Conservation (phyloP, 148 eudicot genomes). For the Rhododendron mucronatum region DNA sequence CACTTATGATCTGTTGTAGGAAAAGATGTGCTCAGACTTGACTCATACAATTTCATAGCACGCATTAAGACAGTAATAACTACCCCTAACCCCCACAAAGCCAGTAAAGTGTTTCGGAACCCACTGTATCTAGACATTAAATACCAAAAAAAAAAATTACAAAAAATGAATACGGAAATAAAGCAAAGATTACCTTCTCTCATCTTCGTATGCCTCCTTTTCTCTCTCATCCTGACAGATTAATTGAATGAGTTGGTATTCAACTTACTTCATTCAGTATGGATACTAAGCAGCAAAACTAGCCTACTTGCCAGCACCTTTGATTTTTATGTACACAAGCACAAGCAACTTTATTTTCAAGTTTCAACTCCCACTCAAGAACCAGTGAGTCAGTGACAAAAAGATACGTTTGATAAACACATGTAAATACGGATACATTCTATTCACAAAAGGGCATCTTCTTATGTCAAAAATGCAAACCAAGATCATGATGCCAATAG, state of each 20-base stretch:
- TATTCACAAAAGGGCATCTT: neutral
- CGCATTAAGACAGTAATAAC: neutral
- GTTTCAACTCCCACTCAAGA: neutral
- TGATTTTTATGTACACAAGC: neutral
- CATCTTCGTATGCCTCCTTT: conserved; percentile 51
- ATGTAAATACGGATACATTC: neutral
- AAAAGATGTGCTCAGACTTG: neutral
- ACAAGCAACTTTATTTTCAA: neutral
- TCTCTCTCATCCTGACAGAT: conserved; percentile 71
- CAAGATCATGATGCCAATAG: neutral
- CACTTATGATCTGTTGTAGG: conserved; percentile 57
- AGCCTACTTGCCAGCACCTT: neutral
- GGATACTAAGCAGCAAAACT: neutral
- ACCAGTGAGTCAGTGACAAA: neutral
- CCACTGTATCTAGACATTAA: neutral
- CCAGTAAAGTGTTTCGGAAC: neutral
- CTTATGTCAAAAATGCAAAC: neutral
- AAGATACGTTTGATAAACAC: neutral
- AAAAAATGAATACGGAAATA: neutral
- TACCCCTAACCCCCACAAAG: neutral
- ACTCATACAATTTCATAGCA: neutral
- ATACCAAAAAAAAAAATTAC: neutral
- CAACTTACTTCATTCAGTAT: neutral
- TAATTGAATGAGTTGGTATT: conserved; percentile 6
- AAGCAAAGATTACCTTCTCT: conserved; percentile 46